A percentile compares a stretch with the other conserved stretches of the same genome.
Evolutionary conservation across 23 red algal species (phyloP).

Genomic region (Cyanidiococcus yangmingshanensis): DNA sequence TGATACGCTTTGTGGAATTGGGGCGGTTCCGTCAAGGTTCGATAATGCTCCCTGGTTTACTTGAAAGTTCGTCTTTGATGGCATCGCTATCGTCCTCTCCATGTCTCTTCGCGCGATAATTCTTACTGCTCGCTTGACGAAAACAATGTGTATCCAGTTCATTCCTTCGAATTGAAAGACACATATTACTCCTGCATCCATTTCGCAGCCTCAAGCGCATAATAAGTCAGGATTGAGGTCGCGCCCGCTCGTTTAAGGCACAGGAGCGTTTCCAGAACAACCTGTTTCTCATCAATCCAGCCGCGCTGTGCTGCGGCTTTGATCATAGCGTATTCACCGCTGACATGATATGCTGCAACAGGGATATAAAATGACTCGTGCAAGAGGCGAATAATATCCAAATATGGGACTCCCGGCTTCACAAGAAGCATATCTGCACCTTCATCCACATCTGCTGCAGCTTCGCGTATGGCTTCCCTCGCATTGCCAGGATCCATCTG

Average conservation of each 20-base stretch:
- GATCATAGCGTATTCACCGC: constrained; percentile 98
- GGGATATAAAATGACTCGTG: constrained; percentile 46
- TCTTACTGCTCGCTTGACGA: too few relatives aligned
- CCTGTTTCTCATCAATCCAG: constrained; percentile 85
- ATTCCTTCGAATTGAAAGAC: too few relatives aligned
- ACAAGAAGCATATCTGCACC: constrained; percentile 99
- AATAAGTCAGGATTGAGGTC: constrained; percentile 94
- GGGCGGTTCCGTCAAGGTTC: too few relatives aligned
- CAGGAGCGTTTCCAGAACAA: constrained; percentile 69
- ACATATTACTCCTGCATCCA: constrained; percentile 59
- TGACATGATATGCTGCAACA: constrained; percentile 88
- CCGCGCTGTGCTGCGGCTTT: constrained; percentile 86
- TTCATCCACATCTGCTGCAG: constrained; percentile 65
- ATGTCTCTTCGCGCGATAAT: too few relatives aligned
- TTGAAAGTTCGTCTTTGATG: too few relatives aligned
- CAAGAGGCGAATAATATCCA: constrained; percentile 79
- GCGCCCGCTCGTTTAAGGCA: constrained; percentile 95
- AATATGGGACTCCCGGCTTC: constrained; percentile 90
- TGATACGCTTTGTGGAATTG: too few relatives aligned
- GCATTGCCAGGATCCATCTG: constrained; percentile 97
- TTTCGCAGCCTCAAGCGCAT: constrained; percentile 73
- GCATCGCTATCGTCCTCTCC: too few relatives aligned
- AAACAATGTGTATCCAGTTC: too few relatives aligned
- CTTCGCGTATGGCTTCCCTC: constrained; percentile 65
- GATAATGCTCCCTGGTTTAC: too few relatives aligned